Evolutionary conservation across 164 flowering plant species (phyloP), one percentile per base, ranked within the genome.

Genomic region (Buxus sempervirens): DNA sequence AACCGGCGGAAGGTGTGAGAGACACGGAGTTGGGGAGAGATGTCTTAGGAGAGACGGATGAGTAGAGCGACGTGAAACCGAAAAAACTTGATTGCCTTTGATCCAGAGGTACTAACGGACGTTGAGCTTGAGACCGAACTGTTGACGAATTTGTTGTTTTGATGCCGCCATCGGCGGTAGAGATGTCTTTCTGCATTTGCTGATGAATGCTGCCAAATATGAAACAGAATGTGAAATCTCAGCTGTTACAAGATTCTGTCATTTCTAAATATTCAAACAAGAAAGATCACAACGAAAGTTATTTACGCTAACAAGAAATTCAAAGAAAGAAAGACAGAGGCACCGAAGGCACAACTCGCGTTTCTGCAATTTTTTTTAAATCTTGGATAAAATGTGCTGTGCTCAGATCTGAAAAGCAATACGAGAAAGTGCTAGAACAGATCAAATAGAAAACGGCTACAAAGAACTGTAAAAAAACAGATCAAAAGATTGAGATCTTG

Each of bases 161-260:
- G 63, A 20, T 59, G 60, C 72, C 72, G 72, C 80, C 80, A 54
- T 66, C 68, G 68, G 68, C 62, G 20, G 62, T 16, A 26, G 68
- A 61, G 28, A 36, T 77, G 45, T 80, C 80, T 61, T 69, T 79
- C 77, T 83, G 79, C 88, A 88, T 88, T 67, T 70, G 18, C 53
- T 48, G 22, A 24, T 22, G 28, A 15, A 19, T 48, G 22, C 16
- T 12, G 60, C 23, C 1, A 12, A 45, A 28, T 12, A 24, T 42
- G 25, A 19, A 65, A 32, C 41, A 56, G 45, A 19, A 7, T 6
- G 25, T 7, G 23, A 24, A 14, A 57, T 57, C 14, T 45, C 51
- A 15, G 51, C 12, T 45, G 12, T 15, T 15, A 10, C 1, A 45
- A 45, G 16, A 6, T 45, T 45, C 12, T 10, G 14, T 1, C 51